Conservation (phyloP, 1,139 yeast genomes). For the Scheffersomyces quercinus region DNA sequence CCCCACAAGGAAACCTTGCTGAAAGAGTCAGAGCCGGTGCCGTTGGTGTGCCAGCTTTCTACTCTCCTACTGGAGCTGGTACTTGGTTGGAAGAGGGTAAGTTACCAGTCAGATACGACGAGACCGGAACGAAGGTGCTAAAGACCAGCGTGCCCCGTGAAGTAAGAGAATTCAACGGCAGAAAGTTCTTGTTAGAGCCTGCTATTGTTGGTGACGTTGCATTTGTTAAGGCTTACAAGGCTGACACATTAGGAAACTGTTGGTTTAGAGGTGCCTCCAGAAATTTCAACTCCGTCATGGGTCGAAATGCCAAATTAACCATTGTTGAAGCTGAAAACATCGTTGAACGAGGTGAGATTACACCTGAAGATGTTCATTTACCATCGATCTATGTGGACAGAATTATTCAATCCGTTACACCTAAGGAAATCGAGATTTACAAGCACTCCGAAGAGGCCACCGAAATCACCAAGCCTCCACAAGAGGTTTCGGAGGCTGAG, state of each 20-base stretch:
- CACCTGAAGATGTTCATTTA: conserved; percentile 47
- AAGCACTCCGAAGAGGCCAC: conserved; percentile 10
- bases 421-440: conserved; percentile 44
- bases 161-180: conserved; percentile 42
- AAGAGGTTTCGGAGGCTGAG: conserved; percentile 13
- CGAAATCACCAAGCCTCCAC: conserved; percentile 5
- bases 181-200: conserved; percentile 42
- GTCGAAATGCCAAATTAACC: conserved; percentile 45
- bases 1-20: conserved; percentile 54
- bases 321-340: conserved; percentile 54
- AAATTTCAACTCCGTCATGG: conserved; percentile 49
- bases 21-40: conserved; percentile 53
- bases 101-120: conserved; percentile 41
- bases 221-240: conserved; percentile 48
- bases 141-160: conserved; percentile 41
- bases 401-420: conserved; percentile 40
- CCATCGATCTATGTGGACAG: conserved; percentile 47
- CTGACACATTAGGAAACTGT: conserved; percentile 48
- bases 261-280: conserved; percentile 49
- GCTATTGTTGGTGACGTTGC: conserved; percentile 50
- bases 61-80: conserved; percentile 51
- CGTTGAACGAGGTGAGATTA: conserved; percentile 47
- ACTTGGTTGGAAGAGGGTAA: conserved; percentile 54
- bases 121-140: conserved; percentile 29
- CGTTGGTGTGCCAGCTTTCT: conserved; percentile 52